Evolutionary conservation across 257 asterid species (phyloP).

Genomic region (Solanum verrucosum): DNA sequence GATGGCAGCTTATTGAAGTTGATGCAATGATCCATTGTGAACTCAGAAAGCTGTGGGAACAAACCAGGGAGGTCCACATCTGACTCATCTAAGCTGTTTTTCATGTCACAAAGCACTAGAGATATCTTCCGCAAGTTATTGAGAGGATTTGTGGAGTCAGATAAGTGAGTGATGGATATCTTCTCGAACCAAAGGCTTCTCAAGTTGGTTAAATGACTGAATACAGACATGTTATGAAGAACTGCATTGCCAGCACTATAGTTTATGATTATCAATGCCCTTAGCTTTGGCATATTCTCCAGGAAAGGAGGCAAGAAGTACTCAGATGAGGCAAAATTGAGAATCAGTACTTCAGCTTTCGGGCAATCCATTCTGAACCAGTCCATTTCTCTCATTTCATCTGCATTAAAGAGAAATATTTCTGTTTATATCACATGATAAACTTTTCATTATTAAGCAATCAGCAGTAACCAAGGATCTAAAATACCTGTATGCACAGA

Average conservation of each 20-base stretch:
- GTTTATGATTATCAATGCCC: constrained; percentile 74
- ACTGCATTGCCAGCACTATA: constrained; percentile 35
- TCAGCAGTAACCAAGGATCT: background rate
- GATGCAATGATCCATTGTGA: constrained; percentile 85
- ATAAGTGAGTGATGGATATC: constrained; percentile 47
- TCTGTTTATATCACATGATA: background rate
- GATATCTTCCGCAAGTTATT: constrained; percentile 52
- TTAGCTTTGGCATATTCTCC: constrained; percentile 62
- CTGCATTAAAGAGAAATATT: constrained; percentile 19
- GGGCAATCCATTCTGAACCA: constrained; percentile 80
- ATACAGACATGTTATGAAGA: constrained; percentile 51
- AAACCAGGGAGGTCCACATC: constrained; percentile 38
- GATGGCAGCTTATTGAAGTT: constrained; percentile 54
- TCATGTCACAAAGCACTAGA: constrained; percentile 58
- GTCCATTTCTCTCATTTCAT: constrained; percentile 68
- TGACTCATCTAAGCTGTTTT: constrained; percentile 33
- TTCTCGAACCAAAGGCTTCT: constrained; percentile 90
- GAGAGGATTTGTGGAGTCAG: constrained; percentile 53
- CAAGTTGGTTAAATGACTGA: constrained; percentile 45
- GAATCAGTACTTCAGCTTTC: constrained; percentile 72
- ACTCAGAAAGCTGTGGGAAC: constrained; percentile 76
- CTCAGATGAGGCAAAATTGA: constrained; percentile 54
- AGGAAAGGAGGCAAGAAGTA: constrained; percentile 78
- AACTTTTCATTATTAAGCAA: background rate
- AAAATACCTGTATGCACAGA: constrained; percentile 74